Evolutionary conservation across 2,329 filamentous ascomycete genomes (phyloP), one percentile per base, ranked within the genome.

Genomic region (Epichloe festucae): DNA sequence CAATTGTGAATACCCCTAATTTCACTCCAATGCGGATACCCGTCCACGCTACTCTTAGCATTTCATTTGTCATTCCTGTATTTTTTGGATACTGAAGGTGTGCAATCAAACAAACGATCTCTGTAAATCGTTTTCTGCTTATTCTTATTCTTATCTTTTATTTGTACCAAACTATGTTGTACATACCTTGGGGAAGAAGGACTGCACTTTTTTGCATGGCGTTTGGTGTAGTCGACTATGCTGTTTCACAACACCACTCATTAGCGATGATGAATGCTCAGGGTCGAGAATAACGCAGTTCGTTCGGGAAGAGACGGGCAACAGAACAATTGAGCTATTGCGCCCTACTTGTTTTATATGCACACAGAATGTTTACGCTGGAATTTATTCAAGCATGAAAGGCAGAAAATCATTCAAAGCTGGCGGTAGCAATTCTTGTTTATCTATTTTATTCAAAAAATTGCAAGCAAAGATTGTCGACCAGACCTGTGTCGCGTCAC

Each of bases 1-100:
- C 31, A 31, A 10, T 31, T 31, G 27, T 10, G 27, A 10, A 31
- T 31, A 11, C 8, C 27, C 27, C 27, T 11, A 46, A 7, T 44
- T 36, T 48, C 38, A 54, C 53, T 54, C 48, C 55, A 51, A 45
- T 38, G 50, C 53, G 51, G 49, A 56, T 56, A 56, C 55, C 56
- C 49, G 45, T 42, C 43, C 50, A 19, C 51, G 36, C 46, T 46
- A 15, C 21, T 27, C 21, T 52, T 41, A 0, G 8, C 31, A 31
- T 31, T 11, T 31, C 0, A 31, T 31, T 11, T 31, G 31, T 31
- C 31, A 31, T 31, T 31, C 1, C 31, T 31, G 3, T 4, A 31
- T 31, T 31, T n/a, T 11, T 31, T 11, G 10, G 8, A 31, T 4
- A 4, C 8, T 31, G 8, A 31, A 31, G 31, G 10, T 31, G 1